Evolutionary conservation across 129 eudicot species (phyloP).

Genomic region (Flaveria brownii): DNA sequence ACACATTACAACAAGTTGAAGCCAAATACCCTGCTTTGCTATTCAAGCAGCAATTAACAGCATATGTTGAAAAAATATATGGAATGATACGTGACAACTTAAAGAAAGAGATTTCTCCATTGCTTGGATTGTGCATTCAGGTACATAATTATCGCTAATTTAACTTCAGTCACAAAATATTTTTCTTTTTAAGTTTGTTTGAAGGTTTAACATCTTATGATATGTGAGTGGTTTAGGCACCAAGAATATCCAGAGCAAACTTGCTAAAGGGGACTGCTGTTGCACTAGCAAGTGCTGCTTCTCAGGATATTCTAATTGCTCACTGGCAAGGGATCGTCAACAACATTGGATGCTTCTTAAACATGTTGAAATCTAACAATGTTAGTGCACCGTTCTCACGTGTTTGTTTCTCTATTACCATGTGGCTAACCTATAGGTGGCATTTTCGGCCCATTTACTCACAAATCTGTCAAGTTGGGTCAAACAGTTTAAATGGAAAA

Average conservation of each 20-base stretch:
- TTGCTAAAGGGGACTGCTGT: slow-evolving; percentile 79
- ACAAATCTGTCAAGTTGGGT: not conserved
- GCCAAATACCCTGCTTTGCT: slow-evolving; percentile 89
- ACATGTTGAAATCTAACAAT: slow-evolving; percentile 70
- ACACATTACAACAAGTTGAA: slow-evolving; percentile 65
- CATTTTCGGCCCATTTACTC: not conserved
- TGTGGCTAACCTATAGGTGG: not conserved
- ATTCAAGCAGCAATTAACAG: slow-evolving; percentile 86
- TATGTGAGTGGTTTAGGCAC: slow-evolving; percentile 64
- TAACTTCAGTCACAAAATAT: not conserved
- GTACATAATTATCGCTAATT: slow-evolving; percentile 32
- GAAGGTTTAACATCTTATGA: not conserved
- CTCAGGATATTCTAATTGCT: slow-evolving; percentile 79
- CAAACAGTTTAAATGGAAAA: not conserved
- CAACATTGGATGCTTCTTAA: slow-evolving; percentile 75
- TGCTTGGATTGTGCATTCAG: slow-evolving; percentile 87
- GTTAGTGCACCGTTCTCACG: slow-evolving; percentile 43
- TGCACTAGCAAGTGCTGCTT: slow-evolving; percentile 79
- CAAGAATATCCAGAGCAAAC: slow-evolving; percentile 88
- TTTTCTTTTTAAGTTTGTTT: slow-evolving; percentile 3
- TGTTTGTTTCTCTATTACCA: slow-evolving; percentile 27
- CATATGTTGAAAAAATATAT: slow-evolving; percentile 87
- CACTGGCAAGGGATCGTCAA: slow-evolving; percentile 98
- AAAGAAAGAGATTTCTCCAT: slow-evolving; percentile 87
- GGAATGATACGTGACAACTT: slow-evolving; percentile 89